Evolutionary conservation across 208 protist species (phyloP), one percentile per base, ranked within the genome.

Genomic region (Wallacemonas rigidus): DNA sequence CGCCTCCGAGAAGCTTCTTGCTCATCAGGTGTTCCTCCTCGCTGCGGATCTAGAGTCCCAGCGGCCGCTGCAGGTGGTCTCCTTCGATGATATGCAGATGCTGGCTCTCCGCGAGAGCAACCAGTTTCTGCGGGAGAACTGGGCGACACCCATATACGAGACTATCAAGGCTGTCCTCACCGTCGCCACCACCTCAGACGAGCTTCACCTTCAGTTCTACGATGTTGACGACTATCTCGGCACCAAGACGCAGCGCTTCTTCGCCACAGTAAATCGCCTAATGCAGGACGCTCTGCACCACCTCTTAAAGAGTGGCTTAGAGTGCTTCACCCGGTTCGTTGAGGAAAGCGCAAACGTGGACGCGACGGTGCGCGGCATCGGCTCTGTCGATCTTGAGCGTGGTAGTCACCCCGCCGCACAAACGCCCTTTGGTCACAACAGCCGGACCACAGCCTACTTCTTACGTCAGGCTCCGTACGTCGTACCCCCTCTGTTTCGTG

Each of bases 261-360:
- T 99, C 78, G 84, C 69, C 56, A 87, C 85, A 44, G 76, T 99
- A 58, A 92, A 92, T 64, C 79, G 96, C 41, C 87, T 97, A 74
- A 99, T 99, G 98, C 83, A 98, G 76, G 93, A 97, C 70, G 72
- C 88, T 0, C 74, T 98, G 39, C 82, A 83, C 67, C 81, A 86
- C 72, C 74, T 95, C 40, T 72, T 97, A 40, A 88, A 82, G 48
- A 81, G 72, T 26, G 80, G 75, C 7, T 72, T 97, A 14, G 77
- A 91, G 78, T 82, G 86, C 39, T 95, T 96, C 72, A 82, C 84
- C n/a, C 83, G 84, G 55, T 97, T 95, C 70, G 67, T 98, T 43
- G 91, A 97, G 74, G 74, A 87, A 17, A 72, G 80, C 14, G 88
- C 83, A 39, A 86, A 95, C 68, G 93, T 76, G 62, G 67, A 77